These are phyloP conservation scores for Saccharomycopsis sp. DNA, from an alignment of 805 yeast species.

Conservation along the genomic window DNA sequence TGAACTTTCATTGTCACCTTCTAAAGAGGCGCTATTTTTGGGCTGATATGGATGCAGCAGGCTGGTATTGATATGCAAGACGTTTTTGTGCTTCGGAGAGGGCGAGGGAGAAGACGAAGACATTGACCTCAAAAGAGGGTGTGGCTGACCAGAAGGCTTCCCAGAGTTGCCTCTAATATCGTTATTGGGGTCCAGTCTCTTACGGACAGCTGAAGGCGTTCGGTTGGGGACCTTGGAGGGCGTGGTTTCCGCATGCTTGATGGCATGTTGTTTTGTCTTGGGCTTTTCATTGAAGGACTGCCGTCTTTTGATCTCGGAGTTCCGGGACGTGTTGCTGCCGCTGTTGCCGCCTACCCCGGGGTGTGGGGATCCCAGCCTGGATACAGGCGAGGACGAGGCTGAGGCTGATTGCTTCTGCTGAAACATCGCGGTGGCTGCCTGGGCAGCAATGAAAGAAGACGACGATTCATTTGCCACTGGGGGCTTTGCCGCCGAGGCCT, in stretches of 20 bases:
- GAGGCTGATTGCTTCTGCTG: background rate
- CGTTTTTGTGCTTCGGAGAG: background rate
- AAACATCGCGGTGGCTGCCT: slow-evolving; percentile 19
- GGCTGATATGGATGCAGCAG: too few species aligned
- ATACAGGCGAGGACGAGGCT: too few species aligned
- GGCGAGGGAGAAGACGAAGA: background rate
- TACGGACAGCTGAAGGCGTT: background rate
- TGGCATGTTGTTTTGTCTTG: background rate
- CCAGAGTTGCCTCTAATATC: too few species aligned
- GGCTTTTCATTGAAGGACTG: background rate
- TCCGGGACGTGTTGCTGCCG: background rate
- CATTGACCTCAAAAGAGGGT: background rate
- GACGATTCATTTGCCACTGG: background rate
- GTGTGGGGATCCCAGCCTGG: background rate
- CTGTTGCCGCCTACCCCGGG: background rate
- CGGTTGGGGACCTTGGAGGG: background rate
- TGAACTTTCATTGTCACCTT: too few species aligned
- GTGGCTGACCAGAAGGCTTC: too few species aligned
- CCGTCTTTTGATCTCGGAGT: background rate
- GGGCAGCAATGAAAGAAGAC: slow-evolving; percentile 13
- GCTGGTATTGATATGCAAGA: too few species aligned
- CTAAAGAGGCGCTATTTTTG: too few species aligned
- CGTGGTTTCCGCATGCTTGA: background rate
- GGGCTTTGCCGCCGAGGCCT: background rate
- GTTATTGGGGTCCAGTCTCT: background rate